Percentiles rank a stretch among this genome's conserved stretches.
These are phyloP conservation scores for Saccharomycopsis hybrid DNA, from an alignment of 1,139 yeast genomes.

Conservation along the genomic window DNA sequence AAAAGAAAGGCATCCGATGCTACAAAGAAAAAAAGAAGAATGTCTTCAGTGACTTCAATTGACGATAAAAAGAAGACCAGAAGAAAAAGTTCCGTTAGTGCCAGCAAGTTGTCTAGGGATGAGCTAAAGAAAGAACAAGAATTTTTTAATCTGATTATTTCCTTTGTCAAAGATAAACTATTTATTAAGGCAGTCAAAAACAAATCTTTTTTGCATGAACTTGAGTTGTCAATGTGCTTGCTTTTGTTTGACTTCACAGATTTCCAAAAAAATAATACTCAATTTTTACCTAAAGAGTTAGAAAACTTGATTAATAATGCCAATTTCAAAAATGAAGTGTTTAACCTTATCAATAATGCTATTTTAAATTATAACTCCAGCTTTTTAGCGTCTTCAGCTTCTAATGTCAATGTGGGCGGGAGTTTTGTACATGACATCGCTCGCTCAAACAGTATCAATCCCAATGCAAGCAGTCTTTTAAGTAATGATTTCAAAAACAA, in stretches of 20 bases:
- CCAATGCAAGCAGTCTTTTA: not conserved
- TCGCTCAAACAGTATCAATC: too few relatives aligned
- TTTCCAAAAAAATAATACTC: conserved; percentile 26
- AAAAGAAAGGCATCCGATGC: conserved; percentile 1
- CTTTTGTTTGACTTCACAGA: conserved; percentile 41
- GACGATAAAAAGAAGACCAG: conserved; percentile 10
- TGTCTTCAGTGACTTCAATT: conserved; percentile 17
- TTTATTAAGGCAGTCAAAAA: conserved; percentile 51
- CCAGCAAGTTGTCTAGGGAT: conserved; percentile 1
- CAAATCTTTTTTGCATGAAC: conserved; percentile 47
- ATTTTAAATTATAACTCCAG: conserved; percentile 24
- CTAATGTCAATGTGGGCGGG: too few relatives aligned
- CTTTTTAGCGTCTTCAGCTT: conserved; percentile 19
- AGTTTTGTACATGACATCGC: too few relatives aligned
- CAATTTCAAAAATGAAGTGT: conserved; percentile 33
- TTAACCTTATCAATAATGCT: conserved; percentile 20
- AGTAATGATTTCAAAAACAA: conserved; percentile 9
- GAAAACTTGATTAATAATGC: conserved; percentile 50
- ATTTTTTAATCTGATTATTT: conserved; percentile 50
- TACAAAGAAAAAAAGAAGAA: conserved; percentile 11
- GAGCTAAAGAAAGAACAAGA: conserved; percentile 31
- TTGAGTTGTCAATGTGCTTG: conserved; percentile 67
- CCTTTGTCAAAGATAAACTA: conserved; percentile 55
- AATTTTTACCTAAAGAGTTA: conserved; percentile 46
- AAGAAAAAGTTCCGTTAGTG: conserved; percentile 10